Percentiles rank a stretch among this genome's conserved stretches.
These are phyloP conservation scores for Yamadazyma laniorum DNA, from an alignment of 805 yeast genomes.

Conservation along the genomic window DNA sequence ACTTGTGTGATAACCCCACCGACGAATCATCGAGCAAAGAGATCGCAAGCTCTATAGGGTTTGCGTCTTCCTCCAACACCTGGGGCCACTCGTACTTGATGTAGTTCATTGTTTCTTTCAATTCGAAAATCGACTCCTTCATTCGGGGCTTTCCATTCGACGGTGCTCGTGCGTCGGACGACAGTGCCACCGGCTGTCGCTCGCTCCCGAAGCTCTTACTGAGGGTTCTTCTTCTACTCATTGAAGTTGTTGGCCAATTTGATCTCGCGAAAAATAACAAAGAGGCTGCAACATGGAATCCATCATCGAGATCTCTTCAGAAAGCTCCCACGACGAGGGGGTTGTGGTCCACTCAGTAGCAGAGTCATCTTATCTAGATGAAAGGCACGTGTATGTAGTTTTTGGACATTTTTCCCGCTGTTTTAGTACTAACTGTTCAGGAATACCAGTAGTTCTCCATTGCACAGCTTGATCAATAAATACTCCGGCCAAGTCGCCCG, in stretches of 20 bases:
- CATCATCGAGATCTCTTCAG: slow-evolving; percentile 3
- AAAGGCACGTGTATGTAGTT: too few species aligned
- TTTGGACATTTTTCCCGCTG: too few species aligned
- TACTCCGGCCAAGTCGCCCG: background rate
- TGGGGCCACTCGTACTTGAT: slow-evolving; percentile 46
- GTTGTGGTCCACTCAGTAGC: background rate
- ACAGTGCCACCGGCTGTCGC: slow-evolving; percentile 2
- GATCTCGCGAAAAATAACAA: background rate
- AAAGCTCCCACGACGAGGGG: background rate
- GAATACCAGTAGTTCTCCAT: slow-evolving; percentile 1
- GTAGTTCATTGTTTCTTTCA: slow-evolving; percentile 35
- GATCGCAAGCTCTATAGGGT: slow-evolving; percentile 68
- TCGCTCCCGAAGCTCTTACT: slow-evolving; percentile 4
- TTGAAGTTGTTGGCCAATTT: slow-evolving; percentile 2
- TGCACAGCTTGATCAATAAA: background rate
- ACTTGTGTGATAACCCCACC: slow-evolving; percentile 82
- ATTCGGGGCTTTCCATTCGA: slow-evolving; percentile 4
- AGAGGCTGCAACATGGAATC: slow-evolving; percentile 1
- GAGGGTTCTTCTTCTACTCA: slow-evolving; percentile 11
- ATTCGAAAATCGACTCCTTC: slow-evolving; percentile 31
- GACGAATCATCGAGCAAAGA: slow-evolving; percentile 82
- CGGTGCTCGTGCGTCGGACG: too few species aligned
- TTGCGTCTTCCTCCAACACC: slow-evolving; percentile 36
- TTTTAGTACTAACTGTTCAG: slow-evolving; percentile 4
- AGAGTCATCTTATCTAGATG: background rate